Base-by-base conservation (phyloP, 2,329 filamentous ascomycete species). In the Amylocarpus encephaloides region DNA sequence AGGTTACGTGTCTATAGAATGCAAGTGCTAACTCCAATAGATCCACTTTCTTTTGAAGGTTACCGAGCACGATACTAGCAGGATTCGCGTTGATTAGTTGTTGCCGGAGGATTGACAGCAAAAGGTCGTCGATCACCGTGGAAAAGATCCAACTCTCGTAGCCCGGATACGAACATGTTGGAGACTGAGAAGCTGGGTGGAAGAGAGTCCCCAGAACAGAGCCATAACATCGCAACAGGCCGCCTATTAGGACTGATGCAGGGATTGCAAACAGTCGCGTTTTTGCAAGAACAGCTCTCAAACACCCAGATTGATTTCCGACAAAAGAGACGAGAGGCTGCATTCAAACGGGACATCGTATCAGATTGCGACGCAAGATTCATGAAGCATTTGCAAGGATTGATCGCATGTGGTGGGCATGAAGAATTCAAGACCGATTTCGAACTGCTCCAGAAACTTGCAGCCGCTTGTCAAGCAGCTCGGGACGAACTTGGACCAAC, bases 361-460 rank as follows among this genome's bases (percentile, higher is more conserved):
- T 60, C 54, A 44, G 32, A 42, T 11, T 48, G 48, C 1, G 61
- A 63, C 41, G 57, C 48, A 11, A 54, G 52, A 30, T 59, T 62
- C 22, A 62, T 63, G 59, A 52, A 44, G 32, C 54, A 57, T 42
- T 12, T 62, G 15, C 61, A 63, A 48, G 15, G 34, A 36, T 39
- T 60, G 6, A 46, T 48, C 29, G 58, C 54, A 13, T 41, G 52
- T 16, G 55, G 52, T 16, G 55, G 51, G n/a, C 18, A 34, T n/a
- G 11, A 19, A 13, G 43, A 55, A 15, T 34, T 58, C 1, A 32
- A 22, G 10, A 43, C 18, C n/a, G 40, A 50, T 29, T 55, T 57
- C 16, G 42, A 50, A 15, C 34, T 50, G 12, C 34, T 63, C 11
- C 18, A 36, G 15, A 35, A 36, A 6, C 46, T 61, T 32, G 54